phyloP scores from a whole-genome alignment of 2,329 filamentous ascomycete genomes.

The Anisogramma anomala region DNA sequence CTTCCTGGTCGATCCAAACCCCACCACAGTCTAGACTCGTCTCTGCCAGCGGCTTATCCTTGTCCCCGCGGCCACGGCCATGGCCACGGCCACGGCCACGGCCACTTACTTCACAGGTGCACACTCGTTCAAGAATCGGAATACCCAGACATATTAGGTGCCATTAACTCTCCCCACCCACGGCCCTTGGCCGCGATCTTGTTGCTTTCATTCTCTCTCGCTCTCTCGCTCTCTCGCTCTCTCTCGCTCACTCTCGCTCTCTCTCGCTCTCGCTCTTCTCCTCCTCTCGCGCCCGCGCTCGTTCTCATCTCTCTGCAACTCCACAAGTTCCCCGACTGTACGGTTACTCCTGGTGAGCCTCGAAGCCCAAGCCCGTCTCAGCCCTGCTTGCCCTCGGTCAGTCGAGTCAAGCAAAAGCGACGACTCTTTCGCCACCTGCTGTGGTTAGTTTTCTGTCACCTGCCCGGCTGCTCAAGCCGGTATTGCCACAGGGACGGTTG shows the following conservation, averaged over 20 bases:
- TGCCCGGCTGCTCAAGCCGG: slow-evolving; percentile 14
- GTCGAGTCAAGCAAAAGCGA: slow-evolving; percentile 7
- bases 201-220: not conserved
- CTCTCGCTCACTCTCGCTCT: not conserved
- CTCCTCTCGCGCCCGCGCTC: too few relatives aligned
- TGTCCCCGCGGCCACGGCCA: too few relatives aligned
- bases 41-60: too few relatives aligned
- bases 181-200: not conserved
- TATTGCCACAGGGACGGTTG: slow-evolving; percentile 15
- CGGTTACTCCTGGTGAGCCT: slow-evolving; percentile 9
- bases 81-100: too few relatives aligned
- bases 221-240: not conserved
- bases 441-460: slow-evolving; percentile 14
- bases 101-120: too few relatives aligned
- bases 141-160: not conserved
- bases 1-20: too few relatives aligned
- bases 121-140: not conserved
- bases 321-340: not conserved
- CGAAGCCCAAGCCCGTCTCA: slow-evolving; percentile 7
- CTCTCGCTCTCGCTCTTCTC: not conserved
- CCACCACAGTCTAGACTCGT: too few relatives aligned
- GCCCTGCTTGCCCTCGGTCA: slow-evolving; percentile 4
- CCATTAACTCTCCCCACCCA: not conserved
- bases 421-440: slow-evolving; percentile 14
- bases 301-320: too few relatives aligned